phyloP scores from a whole-genome alignment of 768 basidiomycete species.

The Mycena capillaripes region DNA sequence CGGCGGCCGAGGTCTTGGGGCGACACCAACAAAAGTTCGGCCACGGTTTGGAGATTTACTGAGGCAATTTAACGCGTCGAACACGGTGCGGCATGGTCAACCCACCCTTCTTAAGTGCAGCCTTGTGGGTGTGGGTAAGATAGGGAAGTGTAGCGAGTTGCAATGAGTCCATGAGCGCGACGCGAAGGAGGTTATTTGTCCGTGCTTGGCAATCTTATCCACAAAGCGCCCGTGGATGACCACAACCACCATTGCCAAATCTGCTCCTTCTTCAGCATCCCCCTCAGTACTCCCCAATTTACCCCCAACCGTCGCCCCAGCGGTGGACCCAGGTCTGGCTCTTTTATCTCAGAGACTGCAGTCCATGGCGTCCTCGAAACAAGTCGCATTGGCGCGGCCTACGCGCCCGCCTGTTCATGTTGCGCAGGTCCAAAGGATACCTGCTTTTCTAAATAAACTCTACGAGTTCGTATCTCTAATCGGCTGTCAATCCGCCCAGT shows the following conservation, averaged over 20 bases:
- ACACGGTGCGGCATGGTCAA: not conserved
- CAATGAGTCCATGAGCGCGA: conserved; percentile 23
- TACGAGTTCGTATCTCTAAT: conserved; percentile 75
- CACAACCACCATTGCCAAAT: not conserved
- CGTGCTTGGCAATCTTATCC: not conserved
- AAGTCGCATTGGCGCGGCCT: conserved; percentile 42
- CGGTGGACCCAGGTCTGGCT: conserved; percentile 7
- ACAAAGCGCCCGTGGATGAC: not conserved
- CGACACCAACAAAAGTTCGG: conserved; percentile 65
- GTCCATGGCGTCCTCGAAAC: conserved; percentile 50
- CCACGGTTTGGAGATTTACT: conserved; percentile 65
- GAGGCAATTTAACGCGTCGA: conserved; percentile 21
- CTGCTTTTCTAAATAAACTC: conserved; percentile 93
- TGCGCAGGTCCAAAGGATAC: conserved; percentile 67
- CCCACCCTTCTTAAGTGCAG: conserved; percentile 54
- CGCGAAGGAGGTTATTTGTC: not conserved
- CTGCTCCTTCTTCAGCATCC: not conserved
- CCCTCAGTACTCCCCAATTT: not conserved
- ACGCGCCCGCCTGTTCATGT: conserved; percentile 49
- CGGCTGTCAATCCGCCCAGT: conserved; percentile 34
- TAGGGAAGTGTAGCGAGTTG: conserved; percentile 31
- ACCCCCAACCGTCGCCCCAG: not conserved
- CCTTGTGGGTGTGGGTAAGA: conserved; percentile 49
- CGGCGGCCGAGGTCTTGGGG: conserved; percentile 68
- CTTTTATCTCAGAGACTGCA: conserved; percentile 2